These are phyloP conservation scores for Macadamia tetraphylla DNA, from an alignment of 164 flowering plant species.

Conservation along the genomic window DNA sequence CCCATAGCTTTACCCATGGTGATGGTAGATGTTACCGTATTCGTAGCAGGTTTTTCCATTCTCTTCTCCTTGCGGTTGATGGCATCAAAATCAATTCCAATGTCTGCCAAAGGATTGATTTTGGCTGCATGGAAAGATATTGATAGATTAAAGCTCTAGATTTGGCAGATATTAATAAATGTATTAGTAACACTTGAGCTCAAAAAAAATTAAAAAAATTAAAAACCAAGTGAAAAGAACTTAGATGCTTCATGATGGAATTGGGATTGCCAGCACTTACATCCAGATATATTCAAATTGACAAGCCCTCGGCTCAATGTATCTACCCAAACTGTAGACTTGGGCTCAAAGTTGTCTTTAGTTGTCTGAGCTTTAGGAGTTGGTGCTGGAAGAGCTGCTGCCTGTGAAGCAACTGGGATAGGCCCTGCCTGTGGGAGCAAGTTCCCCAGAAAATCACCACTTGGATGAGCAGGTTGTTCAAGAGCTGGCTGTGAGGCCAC, in stretches of 20 bases:
- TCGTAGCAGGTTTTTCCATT: constrained; percentile 57
- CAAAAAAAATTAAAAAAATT: too few relatives aligned
- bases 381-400: constrained; percentile 21
- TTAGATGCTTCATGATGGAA: background rate
- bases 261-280: constrained; percentile 40
- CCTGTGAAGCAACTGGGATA: constrained; percentile 24
- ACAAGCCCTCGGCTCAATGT: constrained; percentile 91
- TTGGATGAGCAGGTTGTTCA: constrained; percentile 17
- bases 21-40: constrained; percentile 55
- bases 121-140: constrained; percentile 59
- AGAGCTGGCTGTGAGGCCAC: constrained; percentile 15
- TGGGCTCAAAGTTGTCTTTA: constrained; percentile 78
- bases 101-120: constrained; percentile 84
- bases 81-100: constrained; percentile 96
- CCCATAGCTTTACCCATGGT: constrained; percentile 99
- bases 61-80: constrained; percentile 88
- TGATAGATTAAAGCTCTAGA: background rate
- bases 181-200: background rate
- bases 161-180: background rate
- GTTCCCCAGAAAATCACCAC: constrained; percentile 26
- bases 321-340: constrained; percentile 96
- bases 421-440: constrained; percentile 27
- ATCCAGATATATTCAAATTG: constrained; percentile 89
- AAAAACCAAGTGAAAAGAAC: background rate
- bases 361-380: constrained; percentile 49